A percentile compares a stretch with the other conserved stretches of the same genome.
phyloP scores from a whole-genome alignment of 208 protist genomes.

The Wallacemonas sp. region DNA sequence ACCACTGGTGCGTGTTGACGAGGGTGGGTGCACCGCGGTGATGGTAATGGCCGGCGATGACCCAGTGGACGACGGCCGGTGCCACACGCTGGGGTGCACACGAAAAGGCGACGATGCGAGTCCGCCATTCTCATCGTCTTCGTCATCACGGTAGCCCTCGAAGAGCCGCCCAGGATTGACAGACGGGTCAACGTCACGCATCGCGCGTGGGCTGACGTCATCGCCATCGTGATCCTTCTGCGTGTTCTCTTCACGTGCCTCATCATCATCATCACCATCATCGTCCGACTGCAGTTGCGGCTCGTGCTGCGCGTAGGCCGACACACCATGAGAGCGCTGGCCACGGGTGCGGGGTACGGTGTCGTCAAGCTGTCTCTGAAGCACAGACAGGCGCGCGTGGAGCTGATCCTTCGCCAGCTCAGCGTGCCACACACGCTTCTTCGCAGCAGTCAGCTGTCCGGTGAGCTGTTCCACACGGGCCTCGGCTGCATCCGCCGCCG shows the following conservation, averaged over 20 bases:
- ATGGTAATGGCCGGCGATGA: neutral
- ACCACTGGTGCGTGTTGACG: neutral
- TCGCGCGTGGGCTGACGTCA: no score
- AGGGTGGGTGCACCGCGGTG: neutral
- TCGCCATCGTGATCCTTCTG: no score
- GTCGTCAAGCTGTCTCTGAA: slow-evolving; percentile 38
- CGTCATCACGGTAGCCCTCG: neutral
- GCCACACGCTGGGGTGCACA: neutral
- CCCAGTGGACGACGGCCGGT: neutral
- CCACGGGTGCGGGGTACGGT: neutral
- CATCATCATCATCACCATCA: no score
- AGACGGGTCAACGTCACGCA: no score
- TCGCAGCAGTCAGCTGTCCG: slow-evolving; percentile 23
- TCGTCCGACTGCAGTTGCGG: no score
- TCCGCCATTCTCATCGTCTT: neutral
- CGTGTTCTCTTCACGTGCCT: no score
- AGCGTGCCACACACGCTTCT: slow-evolving; percentile 26
- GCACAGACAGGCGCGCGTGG: slow-evolving; percentile 27
- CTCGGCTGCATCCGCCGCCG: slow-evolving; percentile 9
- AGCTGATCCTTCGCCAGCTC: slow-evolving; percentile 42
- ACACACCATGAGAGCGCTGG: neutral
- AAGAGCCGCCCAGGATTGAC: neutral
- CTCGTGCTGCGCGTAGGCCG: no score
- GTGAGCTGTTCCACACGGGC: slow-evolving; percentile 9
- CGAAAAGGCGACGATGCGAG: neutral